Evolutionary conservation across 495 filamentous ascomycete species (phyloP).

Genomic region (Pseudomonodictys pantanalensis): DNA sequence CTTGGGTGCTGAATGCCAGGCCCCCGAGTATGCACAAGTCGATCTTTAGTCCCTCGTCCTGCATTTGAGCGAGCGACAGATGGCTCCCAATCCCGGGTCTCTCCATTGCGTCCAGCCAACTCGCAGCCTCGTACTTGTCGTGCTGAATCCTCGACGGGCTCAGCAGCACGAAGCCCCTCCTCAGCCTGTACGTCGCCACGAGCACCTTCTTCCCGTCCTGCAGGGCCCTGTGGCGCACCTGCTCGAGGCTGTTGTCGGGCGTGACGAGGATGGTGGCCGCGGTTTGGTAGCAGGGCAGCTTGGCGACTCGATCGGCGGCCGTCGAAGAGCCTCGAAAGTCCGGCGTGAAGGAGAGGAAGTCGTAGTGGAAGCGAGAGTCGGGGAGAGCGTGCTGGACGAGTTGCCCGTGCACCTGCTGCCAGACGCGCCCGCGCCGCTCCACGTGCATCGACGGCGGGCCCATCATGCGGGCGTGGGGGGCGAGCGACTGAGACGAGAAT

Average conservation of each 20-base stretch:
- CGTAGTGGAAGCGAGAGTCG: constrained; percentile 19
- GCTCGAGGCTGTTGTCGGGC: constrained; percentile 19
- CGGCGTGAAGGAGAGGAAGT: constrained; percentile 16
- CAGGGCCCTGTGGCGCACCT: constrained; percentile 13
- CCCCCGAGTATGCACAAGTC: constrained; percentile 12
- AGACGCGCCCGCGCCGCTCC: not conserved
- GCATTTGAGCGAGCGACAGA: constrained; percentile 8
- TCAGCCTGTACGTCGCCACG: constrained; percentile 7
- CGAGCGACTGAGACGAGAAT: not conserved
- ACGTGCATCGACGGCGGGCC: not conserved
- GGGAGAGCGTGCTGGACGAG: constrained; percentile 20
- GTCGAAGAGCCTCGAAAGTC: constrained; percentile 17
- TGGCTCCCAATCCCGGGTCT: constrained; percentile 11
- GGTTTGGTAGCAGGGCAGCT: not conserved
- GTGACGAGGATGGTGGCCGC: constrained; percentile 14
- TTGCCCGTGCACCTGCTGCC: not conserved
- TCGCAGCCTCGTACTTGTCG: constrained; percentile 7
- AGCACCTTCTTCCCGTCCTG: constrained; percentile 19
- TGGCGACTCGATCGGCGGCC: constrained; percentile 3
- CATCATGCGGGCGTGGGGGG: not conserved
- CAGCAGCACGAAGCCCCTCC: constrained; percentile 24
- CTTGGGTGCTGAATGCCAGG: not conserved
- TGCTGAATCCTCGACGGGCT: constrained; percentile 10
- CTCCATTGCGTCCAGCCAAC: constrained; percentile 21
- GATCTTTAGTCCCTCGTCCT: constrained; percentile 2